These are phyloP conservation scores for Arbutus unedo DNA, from an alignment of 148 eudicot species.

Conservation along the genomic window DNA sequence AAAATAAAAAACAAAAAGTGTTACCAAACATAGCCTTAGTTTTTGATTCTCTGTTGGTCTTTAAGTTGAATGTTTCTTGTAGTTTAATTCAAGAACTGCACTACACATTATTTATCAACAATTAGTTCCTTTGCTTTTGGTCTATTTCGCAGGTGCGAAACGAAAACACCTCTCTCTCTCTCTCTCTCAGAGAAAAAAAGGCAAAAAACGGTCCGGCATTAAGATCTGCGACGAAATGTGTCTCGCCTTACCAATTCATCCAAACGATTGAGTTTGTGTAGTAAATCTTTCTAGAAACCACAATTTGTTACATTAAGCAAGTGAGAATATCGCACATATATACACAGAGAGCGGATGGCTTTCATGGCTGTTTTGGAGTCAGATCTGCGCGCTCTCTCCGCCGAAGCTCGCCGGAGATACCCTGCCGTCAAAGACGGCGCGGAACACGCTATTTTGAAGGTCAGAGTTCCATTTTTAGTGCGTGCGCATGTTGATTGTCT, in stretches of 20 bases:
- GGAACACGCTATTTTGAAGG: constrained; percentile 98
- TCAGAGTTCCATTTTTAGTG: constrained; percentile 14
- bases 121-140: too few relatives aligned
- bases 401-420: constrained; percentile 94
- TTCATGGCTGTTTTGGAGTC: constrained; percentile 93
- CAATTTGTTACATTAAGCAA: constrained; percentile 14
- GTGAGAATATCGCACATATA: background rate
- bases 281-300: background rate
- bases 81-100: too few relatives aligned
- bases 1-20: too few relatives aligned
- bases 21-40: too few relatives aligned
- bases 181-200: background rate
- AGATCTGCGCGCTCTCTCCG: constrained; percentile 94
- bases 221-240: constrained; percentile 2
- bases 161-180: background rate
- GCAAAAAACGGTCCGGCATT: background rate
- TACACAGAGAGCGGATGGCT: constrained; percentile 42
- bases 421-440: constrained; percentile 97
- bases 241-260: background rate
- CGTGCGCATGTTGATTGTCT: background rate
- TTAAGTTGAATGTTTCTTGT: too few relatives aligned
- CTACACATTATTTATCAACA: too few relatives aligned
- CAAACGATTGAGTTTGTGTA: background rate
- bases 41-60: too few relatives aligned
- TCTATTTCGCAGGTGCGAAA: too few relatives aligned